A percentile compares a stretch with the other conserved stretches of the same genome.
phyloP scores from a whole-genome alignment of 495 filamentous ascomycete genomes.

The Geopyxis carbonaria region DNA sequence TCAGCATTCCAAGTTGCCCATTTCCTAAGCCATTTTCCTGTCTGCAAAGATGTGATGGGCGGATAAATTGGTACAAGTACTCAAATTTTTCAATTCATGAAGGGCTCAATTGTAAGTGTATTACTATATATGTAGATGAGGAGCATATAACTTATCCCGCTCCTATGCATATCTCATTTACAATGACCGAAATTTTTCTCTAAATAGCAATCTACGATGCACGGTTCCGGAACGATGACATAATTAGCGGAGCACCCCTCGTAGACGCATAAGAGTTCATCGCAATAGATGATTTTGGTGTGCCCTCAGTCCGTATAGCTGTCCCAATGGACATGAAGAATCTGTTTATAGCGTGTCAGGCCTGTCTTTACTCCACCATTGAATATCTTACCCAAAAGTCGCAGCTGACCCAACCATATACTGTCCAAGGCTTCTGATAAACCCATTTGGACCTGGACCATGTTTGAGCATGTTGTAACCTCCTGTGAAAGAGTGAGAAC shows the following conservation, averaged over 20 bases:
- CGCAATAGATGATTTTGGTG: constrained; percentile 7
- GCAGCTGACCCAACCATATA: constrained; percentile 96
- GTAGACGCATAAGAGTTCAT: constrained; percentile 16
- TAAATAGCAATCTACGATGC: no score
- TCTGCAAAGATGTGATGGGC: no score
- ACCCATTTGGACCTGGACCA: constrained; percentile 80
- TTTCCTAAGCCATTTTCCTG: no score
- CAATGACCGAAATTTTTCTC: no score
- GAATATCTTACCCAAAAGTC: constrained; percentile 62
- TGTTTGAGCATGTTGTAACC: constrained; percentile 87
- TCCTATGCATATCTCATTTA: no score
- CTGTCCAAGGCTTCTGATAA: constrained; percentile 82
- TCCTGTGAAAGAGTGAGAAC: constrained; percentile 33
- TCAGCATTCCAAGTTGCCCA: no score
- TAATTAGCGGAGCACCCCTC: constrained; percentile 14
- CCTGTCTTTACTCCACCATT: background rate
- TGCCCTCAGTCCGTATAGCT: constrained; percentile 72
- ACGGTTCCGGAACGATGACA: no score
- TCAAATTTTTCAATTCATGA: no score
- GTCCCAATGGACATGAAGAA: constrained; percentile 99
- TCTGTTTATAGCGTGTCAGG: constrained; percentile 29
- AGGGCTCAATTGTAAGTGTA: no score
- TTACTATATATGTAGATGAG: no score
- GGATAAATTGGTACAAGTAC: no score
- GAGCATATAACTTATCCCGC: no score